Base-by-base conservation (phyloP, 169 alveolate species). In the Cryptosporidium meleagridis region DNA sequence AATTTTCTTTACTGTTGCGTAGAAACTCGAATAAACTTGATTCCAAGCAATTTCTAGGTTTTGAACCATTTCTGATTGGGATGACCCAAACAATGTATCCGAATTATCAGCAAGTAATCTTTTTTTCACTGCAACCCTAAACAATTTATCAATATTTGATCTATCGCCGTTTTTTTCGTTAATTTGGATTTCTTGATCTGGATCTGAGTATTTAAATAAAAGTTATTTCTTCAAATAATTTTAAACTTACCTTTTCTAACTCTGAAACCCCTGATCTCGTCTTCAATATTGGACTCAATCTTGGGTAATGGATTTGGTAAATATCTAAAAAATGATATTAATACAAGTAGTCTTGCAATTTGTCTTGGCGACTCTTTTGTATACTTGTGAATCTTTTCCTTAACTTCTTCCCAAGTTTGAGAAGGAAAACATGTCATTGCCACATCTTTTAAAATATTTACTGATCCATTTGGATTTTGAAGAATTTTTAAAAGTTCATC, bases 281-380 rank as follows among this genome's bases (percentile, higher is more conserved):
- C 68, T 31, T 31, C 58, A 53, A n/a, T 14, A n/a, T 53, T 75
- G 37, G 58, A 3, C 8, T 75, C 45, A 23, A 59, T 18, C 21
- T 53, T 53, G 18, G 86, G 86, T n/a, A 75, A 16, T 53, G 86
- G 86, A 18, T 75, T 51, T 33, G 70, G 70, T 3, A 75, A 55
- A 35, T 55, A 75, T 75, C 55, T 75, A 26, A 59, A 53, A 14
- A 75, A 75, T 75, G 86, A 45, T 33, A 75, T 55, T 31, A 75
- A 44, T 23, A 75, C 73, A 31, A 75, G 55, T 16, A 75, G 12
- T 59, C 86, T 75, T 59, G 55, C 86, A 33, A 75, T 75, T 37
- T 75, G 86, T 59, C 86, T 75, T 29, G 86, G 86, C 9, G 86
- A 75, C 39, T 75, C 86, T 59, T 75, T 75, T 21, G 86, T 75